phyloP scores from a whole-genome alignment of 2,329 filamentous ascomycete species.

The Stemphylium vesicarium region DNA sequence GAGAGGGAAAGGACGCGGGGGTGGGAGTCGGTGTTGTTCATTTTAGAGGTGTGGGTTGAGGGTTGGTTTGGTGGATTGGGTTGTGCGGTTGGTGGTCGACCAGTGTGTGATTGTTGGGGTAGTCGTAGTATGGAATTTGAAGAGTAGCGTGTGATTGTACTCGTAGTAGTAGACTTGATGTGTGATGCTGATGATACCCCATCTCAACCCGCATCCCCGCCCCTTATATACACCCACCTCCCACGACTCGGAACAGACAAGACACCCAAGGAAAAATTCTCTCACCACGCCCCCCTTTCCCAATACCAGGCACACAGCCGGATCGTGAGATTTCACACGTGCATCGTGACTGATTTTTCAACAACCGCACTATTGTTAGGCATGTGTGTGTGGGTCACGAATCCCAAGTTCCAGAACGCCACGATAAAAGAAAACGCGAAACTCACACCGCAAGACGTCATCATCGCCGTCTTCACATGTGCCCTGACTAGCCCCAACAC shows the following conservation, averaged over 20 bases:
- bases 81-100: neutral
- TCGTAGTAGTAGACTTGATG: conserved; percentile 6
- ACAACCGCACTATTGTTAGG: neutral
- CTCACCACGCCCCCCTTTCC: neutral
- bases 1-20: conserved; percentile 30
- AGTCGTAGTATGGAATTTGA: neutral
- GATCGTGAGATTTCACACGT: conserved; percentile 20
- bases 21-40: conserved; percentile 30
- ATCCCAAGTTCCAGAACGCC: neutral
- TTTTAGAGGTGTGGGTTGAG: conserved; percentile 9
- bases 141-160: neutral
- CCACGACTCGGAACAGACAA: neutral
- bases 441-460: conserved; percentile 19
- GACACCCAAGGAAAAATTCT: conserved; percentile 11
- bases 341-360: conserved; percentile 21
- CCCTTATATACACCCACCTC: conserved; percentile 18
- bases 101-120: neutral
- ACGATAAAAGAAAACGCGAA: neutral
- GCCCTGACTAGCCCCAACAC: conserved; percentile 5
- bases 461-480: neutral
- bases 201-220: neutral
- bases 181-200: conserved; percentile 10
- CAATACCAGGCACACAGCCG: conserved; percentile 1
- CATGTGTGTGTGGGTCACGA: neutral
- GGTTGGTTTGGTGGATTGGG: neutral